A percentile compares a stretch with the other conserved stretches of the same genome.
These are phyloP conservation scores for Desmodesmus armatus DNA, from an alignment of 139 green algal species.

Conservation along the genomic window DNA sequence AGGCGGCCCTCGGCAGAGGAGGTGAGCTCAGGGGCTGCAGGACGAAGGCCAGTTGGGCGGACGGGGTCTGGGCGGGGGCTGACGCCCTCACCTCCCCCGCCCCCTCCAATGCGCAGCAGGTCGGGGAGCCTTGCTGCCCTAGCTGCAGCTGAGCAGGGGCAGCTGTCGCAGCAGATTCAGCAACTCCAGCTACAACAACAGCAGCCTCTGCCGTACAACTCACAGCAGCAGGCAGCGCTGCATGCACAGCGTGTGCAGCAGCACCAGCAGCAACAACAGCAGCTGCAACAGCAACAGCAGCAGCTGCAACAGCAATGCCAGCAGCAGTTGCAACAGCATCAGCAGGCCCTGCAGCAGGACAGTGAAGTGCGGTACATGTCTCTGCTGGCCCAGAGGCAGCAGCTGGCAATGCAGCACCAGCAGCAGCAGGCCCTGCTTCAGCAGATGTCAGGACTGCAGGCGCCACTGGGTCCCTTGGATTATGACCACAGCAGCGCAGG, in stretches of 20 bases:
- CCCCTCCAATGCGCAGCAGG: no score
- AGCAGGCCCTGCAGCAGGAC: not conserved
- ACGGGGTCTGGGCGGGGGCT: no score
- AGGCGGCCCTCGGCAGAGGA: no score
- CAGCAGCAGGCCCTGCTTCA: not conserved
- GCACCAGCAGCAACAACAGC: not conserved
- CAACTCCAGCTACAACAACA: not conserved
- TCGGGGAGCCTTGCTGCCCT: not conserved
- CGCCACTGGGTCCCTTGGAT: no score
- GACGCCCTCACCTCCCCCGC: no score
- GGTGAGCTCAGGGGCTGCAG: no score
- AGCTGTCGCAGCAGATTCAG: not conserved
- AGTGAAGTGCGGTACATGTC: not conserved
- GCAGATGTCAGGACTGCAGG: no score
- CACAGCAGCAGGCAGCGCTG: not conserved
- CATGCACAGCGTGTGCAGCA: not conserved
- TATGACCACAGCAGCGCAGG: no score
- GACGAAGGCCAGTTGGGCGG: no score
- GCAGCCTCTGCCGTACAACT: no score
- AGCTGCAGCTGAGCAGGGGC: not conserved
- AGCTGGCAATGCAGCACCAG: slow-evolving; percentile 1
- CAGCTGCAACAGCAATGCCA: not conserved
- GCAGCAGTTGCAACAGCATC: not conserved
- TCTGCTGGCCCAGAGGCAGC: not conserved
- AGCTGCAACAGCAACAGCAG: not conserved